These are phyloP conservation scores for Fusarium proliferatum DNA, from an alignment of 2,329 filamentous ascomycete species.

Conservation along the genomic window DNA sequence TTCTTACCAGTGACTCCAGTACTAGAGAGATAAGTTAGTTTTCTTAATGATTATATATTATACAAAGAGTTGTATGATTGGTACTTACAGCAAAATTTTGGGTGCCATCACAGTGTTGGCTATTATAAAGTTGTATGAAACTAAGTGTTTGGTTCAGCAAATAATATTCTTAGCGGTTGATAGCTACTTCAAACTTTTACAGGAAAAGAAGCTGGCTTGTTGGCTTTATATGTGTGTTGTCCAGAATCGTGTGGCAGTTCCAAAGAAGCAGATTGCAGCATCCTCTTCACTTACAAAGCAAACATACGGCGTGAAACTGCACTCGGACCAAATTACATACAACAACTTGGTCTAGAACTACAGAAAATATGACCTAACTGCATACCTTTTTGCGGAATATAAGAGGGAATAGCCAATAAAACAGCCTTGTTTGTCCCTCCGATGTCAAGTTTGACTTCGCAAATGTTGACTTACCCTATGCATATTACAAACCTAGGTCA, in stretches of 20 bases:
- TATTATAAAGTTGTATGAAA: not conserved
- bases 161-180: accelerated
- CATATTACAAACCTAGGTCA: not conserved
- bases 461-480: not conserved
- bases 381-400: not conserved
- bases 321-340: not conserved
- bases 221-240: too few species aligned
- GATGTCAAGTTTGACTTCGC: not conserved
- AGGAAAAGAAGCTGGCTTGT: accelerated
- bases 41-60: not conserved
- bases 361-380: not conserved
- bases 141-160: not conserved
- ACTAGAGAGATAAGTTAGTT: conserved; percentile 37
- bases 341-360: not conserved
- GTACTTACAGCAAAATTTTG: conserved; percentile 56
- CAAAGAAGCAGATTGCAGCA: not conserved
- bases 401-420: not conserved
- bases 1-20: conserved; percentile 58
- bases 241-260: not conserved
- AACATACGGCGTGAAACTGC: not conserved
- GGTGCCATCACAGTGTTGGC: conserved; percentile 47
- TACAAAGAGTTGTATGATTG: not conserved
- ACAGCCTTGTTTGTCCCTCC: not conserved
- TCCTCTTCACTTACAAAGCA: not conserved
- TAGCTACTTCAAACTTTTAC: not conserved